phyloP scores from a whole-genome alignment of 805 yeast species.

The Hanseniaspora pseudoguilliermondii region DNA sequence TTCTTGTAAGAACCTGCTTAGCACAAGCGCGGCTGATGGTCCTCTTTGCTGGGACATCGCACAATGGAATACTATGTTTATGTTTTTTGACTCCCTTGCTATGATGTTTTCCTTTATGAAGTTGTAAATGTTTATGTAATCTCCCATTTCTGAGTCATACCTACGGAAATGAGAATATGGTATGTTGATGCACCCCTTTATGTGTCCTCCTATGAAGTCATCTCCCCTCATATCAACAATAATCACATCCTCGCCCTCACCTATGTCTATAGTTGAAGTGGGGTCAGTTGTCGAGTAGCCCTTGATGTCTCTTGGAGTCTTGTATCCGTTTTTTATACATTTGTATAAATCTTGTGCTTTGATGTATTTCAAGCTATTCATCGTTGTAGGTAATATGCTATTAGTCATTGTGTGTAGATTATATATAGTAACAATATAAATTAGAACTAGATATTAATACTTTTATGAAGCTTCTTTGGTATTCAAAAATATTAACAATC shows the following conservation, averaged over 20 bases:
- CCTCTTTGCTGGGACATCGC: conserved; percentile 86
- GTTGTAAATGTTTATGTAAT: conserved; percentile 46
- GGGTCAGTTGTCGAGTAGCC: conserved; percentile 1
- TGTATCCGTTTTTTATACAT: conserved; percentile 4
- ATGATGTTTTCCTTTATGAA: conserved; percentile 19
- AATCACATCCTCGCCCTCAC: conserved; percentile 13
- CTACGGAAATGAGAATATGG: conserved; percentile 18
- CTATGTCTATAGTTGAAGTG: background rate
- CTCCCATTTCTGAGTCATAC: background rate
- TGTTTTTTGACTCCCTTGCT: conserved; percentile 29
- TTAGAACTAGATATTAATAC: no score
- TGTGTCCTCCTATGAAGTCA: conserved; percentile 58
- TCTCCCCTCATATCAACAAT: conserved; percentile 79
- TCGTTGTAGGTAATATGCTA: background rate
- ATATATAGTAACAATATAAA: no score
- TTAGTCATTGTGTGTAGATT: background rate
- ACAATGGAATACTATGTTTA: conserved; percentile 67
- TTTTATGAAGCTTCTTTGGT: no score
- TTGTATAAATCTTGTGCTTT: conserved; percentile 9
- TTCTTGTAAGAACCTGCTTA: conserved; percentile 28
- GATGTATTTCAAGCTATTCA: conserved; percentile 5
- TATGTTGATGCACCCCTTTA: conserved; percentile 20
- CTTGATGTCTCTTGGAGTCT: background rate
- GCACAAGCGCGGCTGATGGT: conserved; percentile 65
- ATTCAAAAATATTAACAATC: no score